These are phyloP conservation scores for Poronia punctata DNA, from an alignment of 495 filamentous ascomycete species.

Conservation along the genomic window DNA sequence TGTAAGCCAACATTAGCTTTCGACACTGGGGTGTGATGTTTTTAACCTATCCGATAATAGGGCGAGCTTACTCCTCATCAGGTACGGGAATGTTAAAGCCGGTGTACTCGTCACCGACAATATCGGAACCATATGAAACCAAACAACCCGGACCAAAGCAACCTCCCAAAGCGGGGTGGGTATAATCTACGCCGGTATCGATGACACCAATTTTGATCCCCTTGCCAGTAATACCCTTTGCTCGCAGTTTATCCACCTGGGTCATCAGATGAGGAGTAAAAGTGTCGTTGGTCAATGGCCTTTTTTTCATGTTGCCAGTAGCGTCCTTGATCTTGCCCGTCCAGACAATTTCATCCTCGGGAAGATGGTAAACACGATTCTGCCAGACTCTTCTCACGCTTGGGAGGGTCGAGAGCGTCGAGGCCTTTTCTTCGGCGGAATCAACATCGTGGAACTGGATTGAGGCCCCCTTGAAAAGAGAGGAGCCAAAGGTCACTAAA, in stretches of 20 bases:
- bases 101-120: constrained; percentile 45
- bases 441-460: constrained; percentile 39
- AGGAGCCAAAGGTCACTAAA: constrained; percentile 33
- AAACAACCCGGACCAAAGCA: constrained; percentile 48
- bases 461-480: constrained; percentile 43
- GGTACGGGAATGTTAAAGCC: constrained; percentile 36
- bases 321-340: constrained; percentile 27
- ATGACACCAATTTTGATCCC: constrained; percentile 43
- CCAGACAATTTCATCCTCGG: constrained; percentile 39
- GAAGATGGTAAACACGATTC: constrained; percentile 34
- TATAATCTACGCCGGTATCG: constrained; percentile 50
- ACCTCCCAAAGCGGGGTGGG: constrained; percentile 51
- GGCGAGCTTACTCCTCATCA: constrained; percentile 29
- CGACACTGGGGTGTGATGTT: constrained; percentile 16
- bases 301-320: constrained; percentile 23
- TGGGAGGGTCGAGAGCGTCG: constrained; percentile 31
- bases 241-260: constrained; percentile 42
- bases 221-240: constrained; percentile 35
- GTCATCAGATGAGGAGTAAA: constrained; percentile 42
- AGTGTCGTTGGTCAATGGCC: constrained; percentile 25
- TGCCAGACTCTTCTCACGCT: constrained; percentile 42
- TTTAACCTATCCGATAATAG: neutral
- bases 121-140: constrained; percentile 46
- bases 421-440: constrained; percentile 33
- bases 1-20: constrained; percentile 9